These are phyloP conservation scores for Phytophthora litchii DNA, from an alignment of 352 stramenopile genomes.

Conservation along the genomic window DNA sequence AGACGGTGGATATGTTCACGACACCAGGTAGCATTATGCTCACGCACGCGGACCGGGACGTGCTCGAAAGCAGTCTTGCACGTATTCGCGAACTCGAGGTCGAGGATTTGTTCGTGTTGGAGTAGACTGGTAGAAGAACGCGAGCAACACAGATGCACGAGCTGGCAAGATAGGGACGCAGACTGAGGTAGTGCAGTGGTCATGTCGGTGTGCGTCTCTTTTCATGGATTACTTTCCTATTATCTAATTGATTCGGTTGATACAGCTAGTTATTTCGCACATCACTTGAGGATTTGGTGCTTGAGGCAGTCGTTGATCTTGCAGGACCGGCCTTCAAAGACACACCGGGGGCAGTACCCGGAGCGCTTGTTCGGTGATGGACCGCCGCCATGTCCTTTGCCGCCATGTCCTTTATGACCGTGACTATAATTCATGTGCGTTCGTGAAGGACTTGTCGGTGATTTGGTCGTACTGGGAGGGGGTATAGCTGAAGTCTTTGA, in stretches of 20 bases:
- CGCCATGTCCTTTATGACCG: constrained; percentile 9
- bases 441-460: constrained; percentile 22
- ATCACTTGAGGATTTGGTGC: constrained; percentile 57
- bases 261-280: constrained; percentile 22
- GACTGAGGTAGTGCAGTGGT: constrained; percentile 3
- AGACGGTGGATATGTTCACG: constrained; percentile 95
- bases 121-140: constrained; percentile 41
- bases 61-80: constrained; percentile 89
- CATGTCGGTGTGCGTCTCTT: constrained; percentile 13
- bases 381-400: constrained; percentile 1
- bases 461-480: constrained; percentile 7
- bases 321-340: constrained; percentile 60
- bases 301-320: constrained; percentile 73
- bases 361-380: constrained; percentile 50
- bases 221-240: constrained; percentile 30
- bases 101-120: constrained; percentile 74
- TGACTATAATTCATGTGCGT: constrained; percentile 9
- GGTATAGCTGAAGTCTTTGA: constrained; percentile 5
- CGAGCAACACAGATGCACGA: constrained; percentile 21
- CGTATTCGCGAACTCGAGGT: constrained; percentile 90
- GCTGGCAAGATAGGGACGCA: neutral
- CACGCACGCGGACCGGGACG: constrained; percentile 85
- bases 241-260: constrained; percentile 43
- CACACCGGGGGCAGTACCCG: constrained; percentile 63
- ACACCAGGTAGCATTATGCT: constrained; percentile 95